phyloP scores from a whole-genome alignment of 495 filamentous ascomycete genomes.

The Tirmania nivea region DNA sequence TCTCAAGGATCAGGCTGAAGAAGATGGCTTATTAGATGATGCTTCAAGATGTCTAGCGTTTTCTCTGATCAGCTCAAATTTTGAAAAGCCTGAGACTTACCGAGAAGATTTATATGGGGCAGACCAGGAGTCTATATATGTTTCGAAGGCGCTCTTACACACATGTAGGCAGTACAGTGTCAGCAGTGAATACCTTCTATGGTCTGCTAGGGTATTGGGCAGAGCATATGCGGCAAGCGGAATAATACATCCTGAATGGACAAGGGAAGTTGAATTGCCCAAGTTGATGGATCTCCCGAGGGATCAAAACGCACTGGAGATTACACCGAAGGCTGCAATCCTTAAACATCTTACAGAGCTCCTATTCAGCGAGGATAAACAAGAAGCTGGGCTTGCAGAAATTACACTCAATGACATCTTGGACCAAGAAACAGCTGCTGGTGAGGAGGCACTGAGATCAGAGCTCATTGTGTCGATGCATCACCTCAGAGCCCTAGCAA shows the following conservation, averaged over 20 bases:
- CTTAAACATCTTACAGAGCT: slow-evolving; percentile 45
- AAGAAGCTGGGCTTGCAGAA: slow-evolving; percentile 54
- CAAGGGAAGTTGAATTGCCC: slow-evolving; percentile 34
- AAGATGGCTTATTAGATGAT: slow-evolving; percentile 40
- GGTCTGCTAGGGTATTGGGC: slow-evolving; percentile 68
- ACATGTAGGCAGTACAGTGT: slow-evolving; percentile 40
- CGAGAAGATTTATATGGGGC: slow-evolving; percentile 38
- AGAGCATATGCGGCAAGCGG: slow-evolving; percentile 62
- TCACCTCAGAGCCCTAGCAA: neutral
- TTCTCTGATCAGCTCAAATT: slow-evolving; percentile 49
- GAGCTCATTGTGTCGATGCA: neutral
- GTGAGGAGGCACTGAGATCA: neutral
- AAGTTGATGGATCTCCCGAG: slow-evolving; percentile 25
- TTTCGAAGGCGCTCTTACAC: slow-evolving; percentile 46
- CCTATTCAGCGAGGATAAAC: slow-evolving; percentile 37
- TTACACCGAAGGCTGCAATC: slow-evolving; percentile 32
- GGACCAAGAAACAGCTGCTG: slow-evolving; percentile 7
- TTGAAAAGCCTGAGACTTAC: slow-evolving; percentile 34
- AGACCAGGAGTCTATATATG: slow-evolving; percentile 37
- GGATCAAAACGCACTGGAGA: slow-evolving; percentile 24
- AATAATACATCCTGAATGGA: slow-evolving; percentile 33
- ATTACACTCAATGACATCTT: slow-evolving; percentile 49
- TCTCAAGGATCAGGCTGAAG: slow-evolving; percentile 43
- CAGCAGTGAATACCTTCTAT: slow-evolving; percentile 49
- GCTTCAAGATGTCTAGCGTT: slow-evolving; percentile 48